Evolutionary conservation across 345 rosid genomes (phyloP).

Genomic region (Mercurialis annua): DNA sequence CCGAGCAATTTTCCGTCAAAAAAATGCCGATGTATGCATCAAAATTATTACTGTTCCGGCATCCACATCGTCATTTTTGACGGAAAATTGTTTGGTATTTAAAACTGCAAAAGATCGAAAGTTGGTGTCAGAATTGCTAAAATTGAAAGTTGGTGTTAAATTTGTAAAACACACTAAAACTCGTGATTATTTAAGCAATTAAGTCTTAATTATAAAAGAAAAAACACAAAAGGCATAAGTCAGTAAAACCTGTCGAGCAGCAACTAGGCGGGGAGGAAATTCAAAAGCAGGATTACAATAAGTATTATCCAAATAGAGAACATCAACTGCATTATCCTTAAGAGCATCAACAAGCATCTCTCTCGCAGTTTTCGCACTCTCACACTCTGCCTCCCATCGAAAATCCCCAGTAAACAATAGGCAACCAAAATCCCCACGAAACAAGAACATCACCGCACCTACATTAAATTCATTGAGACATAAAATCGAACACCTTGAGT

Average conservation of each 20-base stretch:
- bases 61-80: too few species aligned
- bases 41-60: too few species aligned
- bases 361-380: constrained; percentile 33
- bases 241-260: constrained; percentile 51
- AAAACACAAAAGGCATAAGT: not conserved
- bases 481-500: constrained; percentile 12
- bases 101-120: too few species aligned
- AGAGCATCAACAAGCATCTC: constrained; percentile 44
- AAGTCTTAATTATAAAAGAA: too few species aligned
- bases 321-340: constrained; percentile 32
- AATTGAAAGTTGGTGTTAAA: too few species aligned
- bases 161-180: too few species aligned
- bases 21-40: too few species aligned
- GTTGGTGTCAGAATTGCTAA: too few species aligned
- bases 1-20: too few species aligned
- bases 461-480: not conserved
- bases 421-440: constrained; percentile 72
- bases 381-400: constrained; percentile 51
- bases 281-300: constrained; percentile 61
- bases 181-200: too few species aligned
- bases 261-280: constrained; percentile 58
- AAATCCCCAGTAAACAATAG: constrained; percentile 72
- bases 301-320: constrained; percentile 71
- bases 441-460: constrained; percentile 78
- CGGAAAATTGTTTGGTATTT: too few species aligned